Evolutionary conservation across 495 filamentous ascomycete species (phyloP), one percentile per base, ranked within the genome.

Genomic region (Amniculicola lignicola): DNA sequence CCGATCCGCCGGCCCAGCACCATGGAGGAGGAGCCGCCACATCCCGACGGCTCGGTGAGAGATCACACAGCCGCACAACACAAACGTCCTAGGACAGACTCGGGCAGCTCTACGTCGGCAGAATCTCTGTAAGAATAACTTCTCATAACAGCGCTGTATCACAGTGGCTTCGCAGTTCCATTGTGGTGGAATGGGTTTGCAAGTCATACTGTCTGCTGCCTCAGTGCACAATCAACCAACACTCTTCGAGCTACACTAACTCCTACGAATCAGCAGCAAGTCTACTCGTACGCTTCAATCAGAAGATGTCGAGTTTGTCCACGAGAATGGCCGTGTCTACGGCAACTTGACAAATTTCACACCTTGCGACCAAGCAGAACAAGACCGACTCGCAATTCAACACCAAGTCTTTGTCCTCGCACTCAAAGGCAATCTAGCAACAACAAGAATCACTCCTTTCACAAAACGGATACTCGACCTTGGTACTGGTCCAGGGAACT

Each of bases 301-400:
- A 6, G 44, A 44, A n/a, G 63, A 66, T 38, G 33, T 66, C 16
- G 44, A 63, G 23, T 49, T 51, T 56, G 65, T 79, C 27, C 58
- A 75, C 16, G 85, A 89, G 59, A 78, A 89, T 69, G 82, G 76
- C 35, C 81, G 86, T 18, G 76, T 79, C 54, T 92, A 92, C 68
- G 83, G 79, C 65, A 73, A 77, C 38, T 75, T 78, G 24, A 72
- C 74, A 47, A 90, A 89, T 69, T 85, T 77, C 67, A 85, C 89
- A 82, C 88, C 88, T 25, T 84, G 85, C 68, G 87, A 91, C 61
- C 80, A 86, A 51, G 69, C 77, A 31, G 88, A 92, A 64, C 83
- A 88, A 63, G 84, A 79, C 15, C 83, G 88, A 25, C 72, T 87
- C 53, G 79, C 82, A 57, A 78, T 90, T 45, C 69, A 82, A 22